phyloP scores from a whole-genome alignment of 495 filamentous ascomycete species.

The Bryoglossum gracile region DNA sequence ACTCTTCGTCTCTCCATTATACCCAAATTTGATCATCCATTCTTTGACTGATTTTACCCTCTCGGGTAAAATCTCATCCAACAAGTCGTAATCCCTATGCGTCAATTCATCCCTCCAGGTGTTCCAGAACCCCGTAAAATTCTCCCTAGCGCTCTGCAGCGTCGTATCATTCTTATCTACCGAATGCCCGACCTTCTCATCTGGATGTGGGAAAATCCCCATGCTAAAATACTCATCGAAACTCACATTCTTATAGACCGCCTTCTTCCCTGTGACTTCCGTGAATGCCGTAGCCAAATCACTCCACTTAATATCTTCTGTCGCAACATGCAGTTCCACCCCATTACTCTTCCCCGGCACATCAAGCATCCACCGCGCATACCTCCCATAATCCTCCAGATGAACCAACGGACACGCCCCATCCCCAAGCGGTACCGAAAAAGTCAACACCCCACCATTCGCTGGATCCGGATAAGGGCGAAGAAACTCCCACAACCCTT shows the following conservation, averaged over 20 bases:
- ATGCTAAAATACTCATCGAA: constrained; percentile 29
- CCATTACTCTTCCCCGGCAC: constrained; percentile 20
- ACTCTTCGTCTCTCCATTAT: constrained; percentile 7
- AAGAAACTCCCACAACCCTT: constrained; percentile 20
- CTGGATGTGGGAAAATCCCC: constrained; percentile 10
- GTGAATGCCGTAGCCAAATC: constrained; percentile 34
- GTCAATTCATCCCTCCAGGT: constrained; percentile 30
- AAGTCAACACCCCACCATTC: constrained; percentile 17
- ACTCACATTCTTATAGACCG: constrained; percentile 24
- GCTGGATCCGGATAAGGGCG: constrained; percentile 6
- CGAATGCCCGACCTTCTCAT: constrained; percentile 26
- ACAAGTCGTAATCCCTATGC: constrained; percentile 29
- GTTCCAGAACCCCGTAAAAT: constrained; percentile 39
- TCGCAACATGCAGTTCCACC: constrained; percentile 32
- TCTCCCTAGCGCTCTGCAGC: constrained; percentile 28
- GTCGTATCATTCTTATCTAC: constrained; percentile 29
- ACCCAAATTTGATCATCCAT: constrained; percentile 27
- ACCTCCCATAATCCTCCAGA: constrained; percentile 26
- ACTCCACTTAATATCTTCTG: constrained; percentile 29
- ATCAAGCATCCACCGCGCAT: constrained; percentile 25
- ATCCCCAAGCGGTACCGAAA: constrained; percentile 23
- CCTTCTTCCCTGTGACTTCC: constrained; percentile 33
- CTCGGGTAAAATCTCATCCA: constrained; percentile 33
- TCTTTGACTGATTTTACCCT: constrained; percentile 29
- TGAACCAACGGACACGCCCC: constrained; percentile 25